A percentile compares a stretch with the other conserved stretches of the same genome.
Conservation (phyloP, 495 filamentous ascomycete genomes). For the Penicillium verhagenii region DNA sequence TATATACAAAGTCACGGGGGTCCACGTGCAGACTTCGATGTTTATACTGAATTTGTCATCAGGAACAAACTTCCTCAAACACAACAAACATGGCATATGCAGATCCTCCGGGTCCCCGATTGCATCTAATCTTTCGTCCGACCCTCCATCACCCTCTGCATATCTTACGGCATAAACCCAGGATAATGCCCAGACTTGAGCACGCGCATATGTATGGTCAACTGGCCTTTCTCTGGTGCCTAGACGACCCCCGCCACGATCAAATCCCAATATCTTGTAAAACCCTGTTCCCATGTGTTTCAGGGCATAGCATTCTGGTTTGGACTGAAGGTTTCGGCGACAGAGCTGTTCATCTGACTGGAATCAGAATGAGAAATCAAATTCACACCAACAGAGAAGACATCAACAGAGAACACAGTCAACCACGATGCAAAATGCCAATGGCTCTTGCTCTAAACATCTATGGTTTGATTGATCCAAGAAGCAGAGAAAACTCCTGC, state of each 20-base stretch:
- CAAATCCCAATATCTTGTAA: not conserved
- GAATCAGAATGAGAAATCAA: not conserved
- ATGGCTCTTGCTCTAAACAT: too few relatives aligned
- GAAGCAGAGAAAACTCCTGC: too few relatives aligned
- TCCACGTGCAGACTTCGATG: too few relatives aligned
- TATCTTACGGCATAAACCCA: too few relatives aligned
- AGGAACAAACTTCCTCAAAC: too few relatives aligned
- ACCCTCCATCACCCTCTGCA: too few relatives aligned
- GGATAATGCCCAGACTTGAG: not conserved
- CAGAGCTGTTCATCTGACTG: not conserved
- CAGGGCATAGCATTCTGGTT: not conserved
- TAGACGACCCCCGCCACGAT: not conserved
- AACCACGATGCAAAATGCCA: too few relatives aligned
- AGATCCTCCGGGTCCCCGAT: not conserved
- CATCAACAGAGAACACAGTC: too few relatives aligned
- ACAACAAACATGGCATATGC: not conserved
- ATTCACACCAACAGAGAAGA: too few relatives aligned
- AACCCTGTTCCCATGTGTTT: not conserved
- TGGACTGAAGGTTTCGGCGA: not conserved
- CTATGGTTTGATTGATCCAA: too few relatives aligned
- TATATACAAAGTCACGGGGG: too few relatives aligned
- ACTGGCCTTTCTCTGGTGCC: not conserved
- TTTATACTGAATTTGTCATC: not conserved
- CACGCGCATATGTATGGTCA: too few relatives aligned
- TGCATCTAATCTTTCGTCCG: slow-evolving; percentile 1